Percentiles rank a stretch among this genome's conserved stretches.
Evolutionary conservation across 2,329 filamentous ascomycete species (phyloP).

Genomic region (Coniochaeta sp.): DNA sequence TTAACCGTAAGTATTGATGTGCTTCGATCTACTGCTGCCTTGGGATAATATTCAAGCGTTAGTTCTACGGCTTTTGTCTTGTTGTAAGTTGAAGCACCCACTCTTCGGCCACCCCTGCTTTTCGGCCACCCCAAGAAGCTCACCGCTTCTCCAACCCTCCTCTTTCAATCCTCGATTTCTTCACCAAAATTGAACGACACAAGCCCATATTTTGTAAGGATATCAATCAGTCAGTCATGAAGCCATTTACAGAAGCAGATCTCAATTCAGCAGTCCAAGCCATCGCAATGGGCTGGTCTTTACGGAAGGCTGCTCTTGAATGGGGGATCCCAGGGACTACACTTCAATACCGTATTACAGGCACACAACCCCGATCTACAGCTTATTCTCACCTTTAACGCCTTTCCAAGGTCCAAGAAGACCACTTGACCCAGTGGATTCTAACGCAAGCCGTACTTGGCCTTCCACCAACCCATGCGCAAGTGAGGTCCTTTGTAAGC

Average conservation of each 20-base stretch:
- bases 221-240: background rate
- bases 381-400: background rate
- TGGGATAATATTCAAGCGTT: too few relatives aligned
- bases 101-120: background rate
- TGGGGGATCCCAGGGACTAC: conserved; percentile 1
- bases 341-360: background rate
- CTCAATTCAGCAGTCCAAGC: background rate
- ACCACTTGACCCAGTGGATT: conserved; percentile 5
- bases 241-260: background rate
- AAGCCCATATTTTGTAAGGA: background rate
- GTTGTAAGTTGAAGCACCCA: background rate
- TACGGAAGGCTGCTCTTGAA: conserved; percentile 1
- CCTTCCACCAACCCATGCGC: conserved; percentile 4
- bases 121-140: background rate
- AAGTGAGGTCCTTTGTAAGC: conserved; percentile 5
- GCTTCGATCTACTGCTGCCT: too few relatives aligned
- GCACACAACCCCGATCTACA: background rate
- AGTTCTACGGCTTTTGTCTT: too few relatives aligned
- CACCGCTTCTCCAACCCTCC: background rate
- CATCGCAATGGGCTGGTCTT: background rate
- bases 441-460: conserved; percentile 6
- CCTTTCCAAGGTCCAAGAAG: conserved; percentile 3
- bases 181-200: background rate
- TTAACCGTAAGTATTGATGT: too few relatives aligned
- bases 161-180: background rate